Base-by-base conservation (phyloP, 2,329 filamentous ascomycete species). In the Neurospora sp. region DNA sequence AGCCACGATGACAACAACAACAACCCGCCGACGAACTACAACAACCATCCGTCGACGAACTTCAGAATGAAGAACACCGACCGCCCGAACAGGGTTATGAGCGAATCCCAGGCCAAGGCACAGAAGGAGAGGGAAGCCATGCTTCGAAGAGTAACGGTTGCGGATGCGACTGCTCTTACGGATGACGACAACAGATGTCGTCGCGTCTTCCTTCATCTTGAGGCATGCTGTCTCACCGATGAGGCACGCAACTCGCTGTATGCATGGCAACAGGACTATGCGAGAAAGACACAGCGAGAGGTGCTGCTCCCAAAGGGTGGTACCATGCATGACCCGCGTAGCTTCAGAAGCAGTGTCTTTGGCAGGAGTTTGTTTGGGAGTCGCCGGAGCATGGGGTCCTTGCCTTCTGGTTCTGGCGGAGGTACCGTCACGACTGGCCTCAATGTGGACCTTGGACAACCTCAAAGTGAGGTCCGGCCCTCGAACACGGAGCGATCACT, bases 201-300 rank as follows among this genome's bases (percentile, higher is more conserved):
- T 10, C 82, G 83, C 38, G 80, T 85, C 0, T 86, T 89, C 68
- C 67, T 74, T 1, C 78, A 83, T 39, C 80, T 89, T 0, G 81
- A 84, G 52, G 75, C 78, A 0, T 76, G 83, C 15, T 89, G 86
- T 71, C 75, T 76, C 9, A 87, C 83, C 0, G 74, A 74, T 2
- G 83, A 84, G 67, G 85, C 87, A 0, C 81, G 78, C n/a, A 74
- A 77, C 5, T 84, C 86, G 39, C 77, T 89, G 2, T 79, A 78
- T 38, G 73, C 76, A 4, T 89, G 85, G 82, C 85, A 86, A 76
- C 79, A 83, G 71, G 72, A 71, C 3, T 88, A 84, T 74, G 85
- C 85, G 38, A 80, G 82, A 8, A 78, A 75, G 3, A 72, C 75
- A 66, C 76, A 78, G 10, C 79, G 80, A n/a, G 76, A 79, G 2